A percentile compares a stretch with the other conserved stretches of the same genome.
phyloP scores from a whole-genome alignment of 2,329 filamentous ascomycete species.

The Akanthomyces muscarius region DNA sequence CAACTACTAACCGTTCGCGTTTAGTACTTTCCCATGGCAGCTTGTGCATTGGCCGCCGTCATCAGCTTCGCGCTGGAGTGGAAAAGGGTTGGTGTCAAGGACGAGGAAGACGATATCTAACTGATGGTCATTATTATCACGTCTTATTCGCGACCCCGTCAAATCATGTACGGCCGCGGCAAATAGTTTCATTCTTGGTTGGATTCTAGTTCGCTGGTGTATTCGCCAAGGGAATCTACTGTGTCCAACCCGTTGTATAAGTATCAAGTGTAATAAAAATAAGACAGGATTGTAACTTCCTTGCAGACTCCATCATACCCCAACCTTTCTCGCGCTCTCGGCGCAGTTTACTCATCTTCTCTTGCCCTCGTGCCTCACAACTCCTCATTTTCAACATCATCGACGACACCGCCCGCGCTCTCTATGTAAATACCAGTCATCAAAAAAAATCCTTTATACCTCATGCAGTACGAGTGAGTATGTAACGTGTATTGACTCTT shows the following conservation, averaged over 20 bases:
- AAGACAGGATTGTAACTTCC: slow-evolving; percentile 4
- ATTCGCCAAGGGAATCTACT: not conserved
- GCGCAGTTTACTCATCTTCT: not conserved
- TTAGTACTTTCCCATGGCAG: no score
- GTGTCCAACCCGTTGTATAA: not conserved
- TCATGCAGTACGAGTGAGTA: slow-evolving; percentile 1
- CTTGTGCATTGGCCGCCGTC: no score
- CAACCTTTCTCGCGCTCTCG: not conserved
- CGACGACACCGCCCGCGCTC: not conserved
- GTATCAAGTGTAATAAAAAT: not conserved
- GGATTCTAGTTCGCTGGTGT: not conserved
- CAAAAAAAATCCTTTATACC: not conserved
- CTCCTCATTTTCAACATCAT: slow-evolving; percentile 1
- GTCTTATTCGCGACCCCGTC: no score
- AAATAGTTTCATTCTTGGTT: no score
- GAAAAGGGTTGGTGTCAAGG: no score
- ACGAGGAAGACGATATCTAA: no score
- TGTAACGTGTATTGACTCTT: slow-evolving; percentile 3
- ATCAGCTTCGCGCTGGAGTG: no score
- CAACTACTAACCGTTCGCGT: no score
- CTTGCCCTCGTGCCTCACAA: not conserved
- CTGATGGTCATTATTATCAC: no score
- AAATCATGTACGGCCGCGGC: no score
- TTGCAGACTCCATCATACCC: not conserved
- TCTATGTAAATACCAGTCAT: slow-evolving; percentile 6